Evolutionary conservation across 2,329 filamentous ascomycete genomes (phyloP).

Genomic region (Dothideomycetidae sp.): DNA sequence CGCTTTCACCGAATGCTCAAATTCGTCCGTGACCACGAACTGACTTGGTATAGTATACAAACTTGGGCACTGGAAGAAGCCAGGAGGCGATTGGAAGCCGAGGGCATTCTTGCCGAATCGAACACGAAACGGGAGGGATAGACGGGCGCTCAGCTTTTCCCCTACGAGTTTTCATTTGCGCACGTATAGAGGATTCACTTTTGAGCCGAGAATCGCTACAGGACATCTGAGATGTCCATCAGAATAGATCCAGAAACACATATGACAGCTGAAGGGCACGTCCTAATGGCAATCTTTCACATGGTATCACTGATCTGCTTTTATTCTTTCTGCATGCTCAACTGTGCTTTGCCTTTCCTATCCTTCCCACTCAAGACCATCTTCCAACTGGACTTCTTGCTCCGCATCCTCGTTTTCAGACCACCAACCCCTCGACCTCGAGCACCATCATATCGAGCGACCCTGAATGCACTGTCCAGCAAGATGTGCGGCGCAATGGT

Average conservation of each 20-base stretch:
- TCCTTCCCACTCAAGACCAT: too few relatives aligned
- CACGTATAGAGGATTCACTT: not conserved
- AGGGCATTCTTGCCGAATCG: slow-evolving; percentile 82
- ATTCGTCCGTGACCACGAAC: not conserved
- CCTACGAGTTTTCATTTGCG: too few relatives aligned
- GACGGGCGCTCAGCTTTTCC: too few relatives aligned
- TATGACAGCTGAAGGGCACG: not conserved
- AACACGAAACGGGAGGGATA: slow-evolving; percentile 21
- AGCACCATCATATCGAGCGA: too few relatives aligned
- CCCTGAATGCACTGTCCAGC: too few relatives aligned
- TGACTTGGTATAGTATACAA: slow-evolving; percentile 58
- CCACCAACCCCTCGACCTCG: too few relatives aligned
- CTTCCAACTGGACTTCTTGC: too few relatives aligned
- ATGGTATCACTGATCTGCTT: too few relatives aligned
- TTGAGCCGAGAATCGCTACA: not conserved
- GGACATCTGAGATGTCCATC: not conserved
- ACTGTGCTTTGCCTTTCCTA: too few relatives aligned
- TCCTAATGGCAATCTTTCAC: not conserved
- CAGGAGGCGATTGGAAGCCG: slow-evolving; percentile 81
- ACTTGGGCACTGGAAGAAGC: slow-evolving; percentile 98
- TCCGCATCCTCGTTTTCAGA: too few relatives aligned
- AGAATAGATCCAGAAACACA: not conserved
- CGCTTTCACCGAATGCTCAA: not conserved
- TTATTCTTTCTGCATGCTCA: too few relatives aligned
- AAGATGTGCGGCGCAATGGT: not conserved